A percentile compares a stretch with the other conserved stretches of the same genome.
phyloP scores from a whole-genome alignment of 805 yeast genomes.

The Ascoidea asiatica region DNA sequence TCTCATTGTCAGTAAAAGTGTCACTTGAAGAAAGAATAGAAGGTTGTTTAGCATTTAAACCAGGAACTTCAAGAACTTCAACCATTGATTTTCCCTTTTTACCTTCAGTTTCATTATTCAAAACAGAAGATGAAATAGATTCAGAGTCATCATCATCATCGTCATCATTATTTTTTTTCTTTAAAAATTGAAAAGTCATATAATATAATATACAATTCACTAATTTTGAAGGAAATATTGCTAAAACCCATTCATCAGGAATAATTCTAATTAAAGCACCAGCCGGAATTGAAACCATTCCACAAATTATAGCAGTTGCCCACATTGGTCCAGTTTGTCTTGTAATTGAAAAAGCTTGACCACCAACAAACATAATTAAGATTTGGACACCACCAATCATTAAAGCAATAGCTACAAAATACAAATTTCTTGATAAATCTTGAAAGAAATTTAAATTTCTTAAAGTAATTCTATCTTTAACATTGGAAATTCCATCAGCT shows the following conservation, averaged over 20 bases:
- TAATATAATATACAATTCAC: constrained; percentile 17
- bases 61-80: too few relatives aligned
- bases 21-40: too few relatives aligned
- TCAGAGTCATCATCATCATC: too few relatives aligned
- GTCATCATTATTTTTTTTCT: background rate
- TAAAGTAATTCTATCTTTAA: constrained; percentile 43
- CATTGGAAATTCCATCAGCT: constrained; percentile 49
- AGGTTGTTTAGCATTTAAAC: too few relatives aligned
- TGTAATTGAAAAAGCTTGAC: constrained; percentile 80
- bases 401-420: constrained; percentile 57
- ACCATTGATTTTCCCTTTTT: too few relatives aligned
- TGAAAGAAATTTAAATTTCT: constrained; percentile 72
- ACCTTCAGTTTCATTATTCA: too few relatives aligned
- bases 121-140: too few relatives aligned
- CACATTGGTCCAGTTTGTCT: constrained; percentile 78
- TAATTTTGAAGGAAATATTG: constrained; percentile 48
- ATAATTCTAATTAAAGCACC: constrained; percentile 65
- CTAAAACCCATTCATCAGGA: constrained; percentile 68
- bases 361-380: constrained; percentile 92
- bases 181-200: background rate
- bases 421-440: constrained; percentile 71
- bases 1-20: too few relatives aligned
- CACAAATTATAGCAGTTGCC: constrained; percentile 79
- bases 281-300: constrained; percentile 66
- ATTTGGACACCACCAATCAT: constrained; percentile 79